Evolutionary conservation across 805 yeast genomes (phyloP), one percentile per base, ranked within the genome.

Genomic region (Metschnikowia kunwiensis): DNA sequence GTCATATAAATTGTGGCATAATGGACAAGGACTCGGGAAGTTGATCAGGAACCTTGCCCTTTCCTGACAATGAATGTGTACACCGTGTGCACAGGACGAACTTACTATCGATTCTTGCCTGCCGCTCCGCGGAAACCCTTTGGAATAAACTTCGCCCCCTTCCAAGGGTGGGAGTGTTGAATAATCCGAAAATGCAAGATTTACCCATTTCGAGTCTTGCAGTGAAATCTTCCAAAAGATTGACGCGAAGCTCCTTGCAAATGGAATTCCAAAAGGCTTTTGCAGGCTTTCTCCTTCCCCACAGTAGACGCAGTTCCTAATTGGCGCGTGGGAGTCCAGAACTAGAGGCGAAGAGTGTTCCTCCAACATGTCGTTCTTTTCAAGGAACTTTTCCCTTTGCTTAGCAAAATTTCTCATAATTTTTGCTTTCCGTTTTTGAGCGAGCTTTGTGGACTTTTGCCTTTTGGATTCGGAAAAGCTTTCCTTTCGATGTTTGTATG

Each of bases 361-460:
- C 11, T 44, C 44, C 6, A 47, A 48, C 5, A 53, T 46, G 7
- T 53, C 56, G 30, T 60, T 51, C 42, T 74, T 72, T 16, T 67
- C 58, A 44, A 71, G 54, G 35, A 76, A 77, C 27, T 59, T 55
- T 16, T 59, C 54, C 36, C 77, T 64, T 46, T 75, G 79, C 38
- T 70, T 79, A 15, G 76, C 74, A 68, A 84, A 77, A 50, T 75
- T 80, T 18, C 70, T 72, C 68, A 82, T 53, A 7, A 83, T 69
- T 47, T 73, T 80, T 27, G 73, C 74, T 51, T 78, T 83, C 36
- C 86, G 69, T 43, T 74, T 73, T 39, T 77, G 70, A 2, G 86
- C 85, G n/a, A 74, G 36, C 42, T 80, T 60, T 54, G 70, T 78
- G 39, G 67, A 70, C 31, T 73, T 70, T 25, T 79, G 86, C 23